Evolutionary conservation across 2,329 filamentous ascomycete species (phyloP), one percentile per base, ranked within the genome.

Genomic region (Herpotrichia juniperi): DNA sequence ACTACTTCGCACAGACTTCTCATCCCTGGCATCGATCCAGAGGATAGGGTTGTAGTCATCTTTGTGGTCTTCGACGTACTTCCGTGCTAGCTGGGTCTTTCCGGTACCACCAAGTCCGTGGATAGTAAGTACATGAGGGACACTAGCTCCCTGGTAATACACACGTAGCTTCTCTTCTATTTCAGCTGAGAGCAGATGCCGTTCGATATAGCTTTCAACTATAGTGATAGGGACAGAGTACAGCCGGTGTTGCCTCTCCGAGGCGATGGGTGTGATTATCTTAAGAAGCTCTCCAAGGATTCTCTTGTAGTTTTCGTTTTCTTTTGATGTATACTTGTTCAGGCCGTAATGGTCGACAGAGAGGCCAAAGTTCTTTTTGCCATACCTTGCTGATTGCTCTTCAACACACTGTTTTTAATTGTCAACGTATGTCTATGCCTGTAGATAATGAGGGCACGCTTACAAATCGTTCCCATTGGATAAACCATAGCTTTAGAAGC

Each of bases 1-100:
- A 48, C 53, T 56, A 10, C 45, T 48, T 35, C 28, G 44, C 44
- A 52, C 31, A 34, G 53, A 52, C 10, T 46, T 44, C 19, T 55
- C 40, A 26, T 55, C 53, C 17, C 32, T 55, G n/a, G 43, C 49
- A 39, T 55, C 43, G 26, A 53, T 53, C 54, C 51, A 56, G 26
- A 56, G 34, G n/a, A 56, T 48, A 6, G 47, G 26, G 34, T 34
- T 47, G 24, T 54, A 51, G 30, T 54, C 46, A 16, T 54, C 28
- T 19, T n/a, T 47, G 44, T 51, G 43, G 10, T 51, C 42, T 26
- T 51, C 52, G 5, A 54, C 32, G 16, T 47, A 49, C 45, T 52
- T 43, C 12, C 42, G 43, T 19, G 49, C 53, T 19, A 55, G 22
- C 42, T 55, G 53, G 19, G 49, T 55, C 42, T 55, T 55, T 3